phyloP scores from a whole-genome alignment of 2,329 filamentous ascomycete genomes.

The Diplodia corticola region DNA sequence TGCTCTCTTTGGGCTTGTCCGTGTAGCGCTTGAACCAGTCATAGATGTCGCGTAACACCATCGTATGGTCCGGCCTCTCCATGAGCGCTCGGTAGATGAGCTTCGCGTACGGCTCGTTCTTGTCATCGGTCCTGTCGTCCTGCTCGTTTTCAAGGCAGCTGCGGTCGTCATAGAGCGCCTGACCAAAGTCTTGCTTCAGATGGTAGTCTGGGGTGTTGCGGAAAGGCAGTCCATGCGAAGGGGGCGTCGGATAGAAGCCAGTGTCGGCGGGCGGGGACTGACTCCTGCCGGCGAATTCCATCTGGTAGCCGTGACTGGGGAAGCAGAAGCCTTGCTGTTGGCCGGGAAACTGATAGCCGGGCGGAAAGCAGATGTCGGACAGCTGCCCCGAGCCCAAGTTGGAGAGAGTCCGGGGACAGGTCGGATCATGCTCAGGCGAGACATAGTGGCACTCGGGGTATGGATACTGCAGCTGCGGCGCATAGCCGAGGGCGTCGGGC shows the following conservation, averaged over 20 bases:
- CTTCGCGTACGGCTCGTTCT: conserved; percentile 73
- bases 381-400: not conserved
- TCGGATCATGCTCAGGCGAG: conserved; percentile 21
- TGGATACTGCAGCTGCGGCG: not conserved
- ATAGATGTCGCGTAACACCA: conserved; percentile 86
- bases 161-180: not conserved
- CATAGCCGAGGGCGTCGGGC: conserved; percentile 27
- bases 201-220: not conserved
- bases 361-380: not conserved
- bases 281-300: not conserved
- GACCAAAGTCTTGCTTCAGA: not conserved
- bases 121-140: conserved; percentile 33
- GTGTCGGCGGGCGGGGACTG: not conserved
- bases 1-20: conserved; percentile 64
- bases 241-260: not conserved
- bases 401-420: conserved; percentile 26
- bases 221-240: not conserved
- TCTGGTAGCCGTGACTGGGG: not conserved
- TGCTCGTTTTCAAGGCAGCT: not conserved
- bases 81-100: conserved; percentile 77
- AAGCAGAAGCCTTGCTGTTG: conserved; percentile 2
- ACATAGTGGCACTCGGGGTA: conserved; percentile 23
- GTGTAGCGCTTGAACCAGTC: conserved; percentile 85
- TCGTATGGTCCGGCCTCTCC: conserved; percentile 63
- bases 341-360: conserved; percentile 2